Evolutionary conservation across 257 asterid genomes (phyloP).

Genomic region (Buddleja alternifolia): DNA sequence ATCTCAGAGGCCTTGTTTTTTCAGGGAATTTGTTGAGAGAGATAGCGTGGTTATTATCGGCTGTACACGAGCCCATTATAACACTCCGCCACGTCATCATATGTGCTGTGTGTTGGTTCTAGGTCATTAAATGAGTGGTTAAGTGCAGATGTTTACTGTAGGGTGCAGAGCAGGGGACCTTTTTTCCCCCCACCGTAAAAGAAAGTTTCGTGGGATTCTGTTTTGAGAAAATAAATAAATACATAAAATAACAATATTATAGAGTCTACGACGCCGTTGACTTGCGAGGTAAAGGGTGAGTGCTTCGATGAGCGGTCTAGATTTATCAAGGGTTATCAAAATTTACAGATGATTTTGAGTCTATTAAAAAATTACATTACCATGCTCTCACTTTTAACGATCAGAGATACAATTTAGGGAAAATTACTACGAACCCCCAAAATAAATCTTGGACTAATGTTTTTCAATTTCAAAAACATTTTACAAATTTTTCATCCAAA

Average conservation of each 20-base stretch:
- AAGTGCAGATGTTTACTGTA: neutral
- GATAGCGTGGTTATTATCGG: neutral
- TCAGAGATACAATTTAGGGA: no score
- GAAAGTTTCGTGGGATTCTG: constrained; percentile 28
- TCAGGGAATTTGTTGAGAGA: constrained; percentile 8
- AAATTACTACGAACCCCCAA: no score
- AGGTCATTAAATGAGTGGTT: constrained; percentile 27
- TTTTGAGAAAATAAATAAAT: constrained; percentile 21
- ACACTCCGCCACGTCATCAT: constrained; percentile 16
- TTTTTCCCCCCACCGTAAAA: neutral
- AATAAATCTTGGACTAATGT: no score
- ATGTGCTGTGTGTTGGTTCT: neutral
- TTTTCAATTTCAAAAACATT: no score
- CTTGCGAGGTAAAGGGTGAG: constrained; percentile 24
- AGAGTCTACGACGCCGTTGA: constrained; percentile 45
- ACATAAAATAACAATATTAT: constrained; percentile 26
- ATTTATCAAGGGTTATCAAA: constrained; percentile 10
- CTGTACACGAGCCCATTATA: constrained; percentile 23
- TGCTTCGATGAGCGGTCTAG: constrained; percentile 27
- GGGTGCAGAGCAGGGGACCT: constrained; percentile 26
- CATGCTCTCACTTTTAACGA: neutral
- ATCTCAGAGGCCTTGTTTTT: constrained; percentile 29
- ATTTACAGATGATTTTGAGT: constrained; percentile 31
- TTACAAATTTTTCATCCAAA: no score
- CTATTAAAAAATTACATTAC: neutral